A percentile compares a stretch with the other conserved stretches of the same genome.
Evolutionary conservation across 305 asterid genomes (phyloP).

Genomic region (Rubia tinctorum): DNA sequence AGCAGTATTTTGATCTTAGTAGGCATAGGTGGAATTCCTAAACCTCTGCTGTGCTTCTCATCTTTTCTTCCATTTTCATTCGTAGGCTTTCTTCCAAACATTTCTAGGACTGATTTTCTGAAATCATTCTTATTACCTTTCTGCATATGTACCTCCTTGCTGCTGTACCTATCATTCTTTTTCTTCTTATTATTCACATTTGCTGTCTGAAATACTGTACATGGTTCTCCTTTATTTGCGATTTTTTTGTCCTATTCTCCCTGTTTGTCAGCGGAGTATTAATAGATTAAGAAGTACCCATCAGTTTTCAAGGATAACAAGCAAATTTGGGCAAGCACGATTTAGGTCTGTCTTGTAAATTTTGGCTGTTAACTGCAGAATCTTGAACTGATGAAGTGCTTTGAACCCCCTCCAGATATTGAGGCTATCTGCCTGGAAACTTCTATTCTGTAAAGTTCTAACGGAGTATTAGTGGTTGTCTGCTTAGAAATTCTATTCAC

Average conservation of each 20-base stretch:
- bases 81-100: not conserved
- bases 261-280: too few species aligned
- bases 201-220: not conserved
- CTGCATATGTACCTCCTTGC: not conserved
- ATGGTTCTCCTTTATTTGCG: not conserved
- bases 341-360: not conserved
- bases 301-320: too few species aligned
- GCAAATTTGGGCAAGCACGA: not conserved
- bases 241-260: too few species aligned
- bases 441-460: not conserved
- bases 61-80: not conserved
- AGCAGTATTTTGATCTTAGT: not conserved
- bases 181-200: not conserved
- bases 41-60: not conserved
- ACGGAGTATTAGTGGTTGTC: too few species aligned
- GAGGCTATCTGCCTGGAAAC: not conserved
- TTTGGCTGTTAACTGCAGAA: not conserved
- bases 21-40: not conserved
- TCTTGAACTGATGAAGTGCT: not conserved
- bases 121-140: not conserved
- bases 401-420: not conserved
- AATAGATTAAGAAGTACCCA: too few species aligned
- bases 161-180: not conserved
- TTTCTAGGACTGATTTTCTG: not conserved
- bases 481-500: not conserved